Evolutionary conservation across 768 basidiomycete species (phyloP).

Genomic region (Phaffia tasmanica): DNA sequence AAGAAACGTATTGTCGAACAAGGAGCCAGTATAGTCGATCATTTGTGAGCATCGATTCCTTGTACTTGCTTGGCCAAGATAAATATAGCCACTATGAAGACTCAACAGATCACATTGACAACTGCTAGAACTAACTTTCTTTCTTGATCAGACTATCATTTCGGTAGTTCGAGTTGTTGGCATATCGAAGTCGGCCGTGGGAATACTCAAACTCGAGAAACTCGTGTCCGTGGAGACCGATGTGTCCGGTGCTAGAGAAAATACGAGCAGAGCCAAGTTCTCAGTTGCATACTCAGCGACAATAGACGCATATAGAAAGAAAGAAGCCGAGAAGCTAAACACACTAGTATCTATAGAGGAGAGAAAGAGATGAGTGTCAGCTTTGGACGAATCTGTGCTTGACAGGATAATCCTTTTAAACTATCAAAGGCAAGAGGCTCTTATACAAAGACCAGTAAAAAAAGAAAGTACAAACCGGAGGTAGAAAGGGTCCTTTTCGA

Average conservation of each 20-base stretch:
- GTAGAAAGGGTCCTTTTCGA: slow-evolving; percentile 39
- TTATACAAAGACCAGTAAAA: not conserved
- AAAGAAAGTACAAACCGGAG: slow-evolving; percentile 31
- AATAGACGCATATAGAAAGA: too few relatives aligned
- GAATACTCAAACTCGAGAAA: slow-evolving; percentile 98
- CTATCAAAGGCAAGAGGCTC: not conserved
- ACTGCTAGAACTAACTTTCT: slow-evolving; percentile 62
- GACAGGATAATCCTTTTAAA: too few relatives aligned
- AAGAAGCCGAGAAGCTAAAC: not conserved
- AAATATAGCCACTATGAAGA: not conserved
- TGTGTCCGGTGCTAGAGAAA: slow-evolving; percentile 74
- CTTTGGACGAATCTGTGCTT: too few relatives aligned
- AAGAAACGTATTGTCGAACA: not conserved
- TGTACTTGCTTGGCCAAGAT: too few relatives aligned
- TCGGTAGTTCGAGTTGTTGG: slow-evolving; percentile 98
- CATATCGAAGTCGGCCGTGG: slow-evolving; percentile 74
- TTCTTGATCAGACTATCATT: slow-evolving; percentile 96
- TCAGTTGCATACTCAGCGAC: too few relatives aligned
- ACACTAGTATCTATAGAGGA: slow-evolving; percentile 10
- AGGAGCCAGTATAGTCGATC: not conserved
- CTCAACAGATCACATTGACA: not conserved
- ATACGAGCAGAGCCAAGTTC: not conserved
- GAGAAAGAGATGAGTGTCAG: slow-evolving; percentile 2
- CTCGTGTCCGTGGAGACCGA: slow-evolving; percentile 93
- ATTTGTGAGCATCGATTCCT: not conserved